Conservation (phyloP, 1,139 yeast genomes). For the Geotrichum phurueaensis region DNA sequence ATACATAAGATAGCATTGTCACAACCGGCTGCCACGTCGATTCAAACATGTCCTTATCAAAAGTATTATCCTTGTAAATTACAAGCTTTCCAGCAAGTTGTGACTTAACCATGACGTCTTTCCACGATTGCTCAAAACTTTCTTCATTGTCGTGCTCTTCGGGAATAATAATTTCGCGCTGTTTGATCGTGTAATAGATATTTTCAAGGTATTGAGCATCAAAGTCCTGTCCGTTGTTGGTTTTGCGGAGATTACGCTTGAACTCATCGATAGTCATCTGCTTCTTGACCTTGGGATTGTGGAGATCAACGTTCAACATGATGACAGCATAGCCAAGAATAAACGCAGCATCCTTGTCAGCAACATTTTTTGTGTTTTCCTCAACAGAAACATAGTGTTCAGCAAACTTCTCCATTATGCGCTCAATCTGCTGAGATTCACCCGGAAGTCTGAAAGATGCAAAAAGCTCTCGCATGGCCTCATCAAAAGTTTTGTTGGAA, state of each 20-base stretch:
- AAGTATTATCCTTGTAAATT: slow-evolving; percentile 36
- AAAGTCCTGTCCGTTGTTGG: slow-evolving; percentile 65
- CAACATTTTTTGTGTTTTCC: slow-evolving; percentile 15
- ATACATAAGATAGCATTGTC: slow-evolving; percentile 66
- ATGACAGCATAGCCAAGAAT: slow-evolving; percentile 88
- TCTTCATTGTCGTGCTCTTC: slow-evolving; percentile 86
- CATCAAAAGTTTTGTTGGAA: slow-evolving; percentile 75
- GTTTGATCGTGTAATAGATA: slow-evolving; percentile 73
- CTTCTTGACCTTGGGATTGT: slow-evolving; percentile 64
- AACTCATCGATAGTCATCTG: slow-evolving; percentile 88
- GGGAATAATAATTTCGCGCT: slow-evolving; percentile 92
- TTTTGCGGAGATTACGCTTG: slow-evolving; percentile 72
- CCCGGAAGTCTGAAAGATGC: slow-evolving; percentile 92
- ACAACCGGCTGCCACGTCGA: slow-evolving; percentile 56
- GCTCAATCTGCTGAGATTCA: slow-evolving; percentile 92
- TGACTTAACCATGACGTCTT: slow-evolving; percentile 55
- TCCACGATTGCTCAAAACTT: slow-evolving; percentile 94
- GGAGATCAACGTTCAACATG: slow-evolving; percentile 88
- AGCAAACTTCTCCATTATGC: slow-evolving; percentile 83
- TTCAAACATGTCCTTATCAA: slow-evolving; percentile 67
- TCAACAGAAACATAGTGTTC: slow-evolving; percentile 54
- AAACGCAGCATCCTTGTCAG: slow-evolving; percentile 76
- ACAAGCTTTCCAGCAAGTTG: slow-evolving; percentile 30
- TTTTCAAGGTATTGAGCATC: slow-evolving; percentile 66
- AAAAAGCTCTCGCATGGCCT: slow-evolving; percentile 76